Evolutionary conservation across 2,329 filamentous ascomycete species (phyloP).

Genomic region (Exophiala alcalophila): DNA sequence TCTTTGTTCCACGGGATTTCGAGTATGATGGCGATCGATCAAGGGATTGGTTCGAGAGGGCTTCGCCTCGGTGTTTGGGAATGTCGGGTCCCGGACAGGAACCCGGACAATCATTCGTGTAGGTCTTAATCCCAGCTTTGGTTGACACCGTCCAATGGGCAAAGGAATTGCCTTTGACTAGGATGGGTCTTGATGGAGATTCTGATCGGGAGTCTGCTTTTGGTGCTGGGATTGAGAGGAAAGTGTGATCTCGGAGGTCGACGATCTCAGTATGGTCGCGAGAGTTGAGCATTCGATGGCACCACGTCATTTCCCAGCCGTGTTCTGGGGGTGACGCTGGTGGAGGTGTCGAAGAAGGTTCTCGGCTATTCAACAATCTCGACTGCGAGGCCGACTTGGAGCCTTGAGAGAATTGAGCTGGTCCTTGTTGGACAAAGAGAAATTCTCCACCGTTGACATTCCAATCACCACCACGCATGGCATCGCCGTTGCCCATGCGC

Average conservation of each 20-base stretch:
- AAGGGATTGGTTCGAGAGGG: conserved; percentile 2
- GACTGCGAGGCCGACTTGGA: conserved; percentile 10
- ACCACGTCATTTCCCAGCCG: conserved; percentile 69
- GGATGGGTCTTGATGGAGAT: conserved; percentile 14
- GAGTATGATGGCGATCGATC: conserved; percentile 1
- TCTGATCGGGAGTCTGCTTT: conserved; percentile 2
- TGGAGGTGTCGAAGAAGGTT: conserved; percentile 34
- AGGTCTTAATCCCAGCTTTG: conserved; percentile 7
- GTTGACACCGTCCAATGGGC: too few relatives aligned
- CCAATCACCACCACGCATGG: conserved; percentile 62
- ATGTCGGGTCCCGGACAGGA: conserved; percentile 22
- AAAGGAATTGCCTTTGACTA: conserved; percentile 18
- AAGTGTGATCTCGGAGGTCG: conserved; percentile 51
- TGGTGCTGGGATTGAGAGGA: conserved; percentile 7
- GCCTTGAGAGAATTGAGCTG: conserved; percentile 22
- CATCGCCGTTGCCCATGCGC: conserved; percentile 56
- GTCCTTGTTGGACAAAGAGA: conserved; percentile 58
- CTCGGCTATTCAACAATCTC: conserved; percentile 19
- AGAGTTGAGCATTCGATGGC: conserved; percentile 76
- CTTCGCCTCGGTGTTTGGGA: conserved; percentile 17
- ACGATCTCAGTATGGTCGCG: conserved; percentile 72
- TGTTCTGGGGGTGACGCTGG: conserved; percentile 2
- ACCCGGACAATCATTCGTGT: conserved; percentile 14
- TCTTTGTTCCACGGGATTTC: background rate
- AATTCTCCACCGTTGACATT: conserved; percentile 75